Base-by-base conservation (phyloP, 1,139 yeast genomes). In the Candida sanyaensis region DNA sequence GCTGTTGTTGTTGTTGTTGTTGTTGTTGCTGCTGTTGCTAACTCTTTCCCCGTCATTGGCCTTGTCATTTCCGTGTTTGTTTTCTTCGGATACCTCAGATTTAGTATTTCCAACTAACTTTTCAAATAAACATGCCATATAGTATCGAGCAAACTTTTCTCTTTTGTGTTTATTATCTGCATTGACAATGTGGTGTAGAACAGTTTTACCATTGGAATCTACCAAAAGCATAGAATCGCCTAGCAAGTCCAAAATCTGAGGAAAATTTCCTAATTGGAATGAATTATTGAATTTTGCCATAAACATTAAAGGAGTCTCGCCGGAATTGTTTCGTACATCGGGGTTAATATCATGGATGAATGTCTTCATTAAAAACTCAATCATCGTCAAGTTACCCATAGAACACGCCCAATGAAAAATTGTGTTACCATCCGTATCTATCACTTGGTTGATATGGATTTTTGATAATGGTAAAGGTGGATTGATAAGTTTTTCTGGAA, bases 341-440 rank as follows among this genome's bases (percentile, higher is more conserved):
- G 95, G 90, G 38, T 88, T 71, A 7, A 88, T 76, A 13, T 68
- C 66, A 8, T 44, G 43, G 10, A 30, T 30, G 49, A 75, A 73
- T n/a, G 68, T 69, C n/a, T 60, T 59, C 6, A 92, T 78, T 33
- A 95, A 71, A 49, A 89, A 90, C 49, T 81, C 81, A 5, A 91
- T 93, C 50, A 92, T 75, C 2, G 83, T 73, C 5, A 85, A 70
- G 52, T 90, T 83, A 0, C 96, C 98, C 68, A 95, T 77, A 0
- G 97, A 90, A 30, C 98, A 86, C 1, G 97, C 96, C 96, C 98
- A 89, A 65, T 95, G 99, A 50, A 95, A 75, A 1, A 96, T 91
- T 0, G 97, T 86, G 61, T 93, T 95, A 0, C 98, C 98, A 49
- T 87, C 83, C 57, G 88, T 95, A 65, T 95, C 99, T 43, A 95